A percentile compares a stretch with the other conserved stretches of the same genome.
Evolutionary conservation across 495 filamentous ascomycete species (phyloP).

Genomic region (Xylaria longipes): DNA sequence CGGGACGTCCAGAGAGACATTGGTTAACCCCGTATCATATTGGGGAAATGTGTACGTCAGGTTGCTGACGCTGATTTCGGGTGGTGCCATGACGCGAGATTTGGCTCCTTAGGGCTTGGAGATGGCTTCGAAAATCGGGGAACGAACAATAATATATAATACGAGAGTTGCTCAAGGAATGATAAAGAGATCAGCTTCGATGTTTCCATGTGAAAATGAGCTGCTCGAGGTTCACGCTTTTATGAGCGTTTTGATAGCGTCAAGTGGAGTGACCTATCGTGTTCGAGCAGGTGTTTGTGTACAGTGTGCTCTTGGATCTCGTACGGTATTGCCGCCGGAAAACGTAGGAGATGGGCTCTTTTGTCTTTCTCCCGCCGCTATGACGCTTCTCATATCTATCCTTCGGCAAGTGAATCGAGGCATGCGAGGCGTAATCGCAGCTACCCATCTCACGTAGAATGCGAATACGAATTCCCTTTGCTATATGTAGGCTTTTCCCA

Average conservation of each 20-base stretch:
- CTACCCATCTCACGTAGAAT: background rate
- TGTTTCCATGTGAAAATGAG: background rate
- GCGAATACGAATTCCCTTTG: background rate
- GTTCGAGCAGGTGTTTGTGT: background rate
- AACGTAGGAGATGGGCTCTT: conserved; percentile 8
- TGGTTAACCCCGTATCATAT: conserved; percentile 70
- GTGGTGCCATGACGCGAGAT: conserved; percentile 29
- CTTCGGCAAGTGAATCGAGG: background rate
- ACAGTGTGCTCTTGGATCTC: conserved; percentile 1
- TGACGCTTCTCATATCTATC: background rate
- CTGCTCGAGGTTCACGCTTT: background rate
- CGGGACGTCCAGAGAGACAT: conserved; percentile 78
- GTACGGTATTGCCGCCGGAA: conserved; percentile 21
- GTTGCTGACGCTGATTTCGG: conserved; percentile 66
- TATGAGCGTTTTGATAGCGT: conserved; percentile 7
- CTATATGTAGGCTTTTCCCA: background rate
- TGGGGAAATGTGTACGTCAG: conserved; percentile 92
- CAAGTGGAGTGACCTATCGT: conserved; percentile 7
- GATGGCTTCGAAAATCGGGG: background rate
- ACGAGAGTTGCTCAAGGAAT: background rate
- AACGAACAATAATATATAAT: background rate
- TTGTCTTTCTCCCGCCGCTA: background rate
- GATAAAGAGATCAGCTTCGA: background rate
- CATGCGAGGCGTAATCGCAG: background rate
- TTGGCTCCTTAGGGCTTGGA: background rate